Evolutionary conservation across 345 rosid genomes (phyloP).

Genomic region (Euphorbia pulcherrima): DNA sequence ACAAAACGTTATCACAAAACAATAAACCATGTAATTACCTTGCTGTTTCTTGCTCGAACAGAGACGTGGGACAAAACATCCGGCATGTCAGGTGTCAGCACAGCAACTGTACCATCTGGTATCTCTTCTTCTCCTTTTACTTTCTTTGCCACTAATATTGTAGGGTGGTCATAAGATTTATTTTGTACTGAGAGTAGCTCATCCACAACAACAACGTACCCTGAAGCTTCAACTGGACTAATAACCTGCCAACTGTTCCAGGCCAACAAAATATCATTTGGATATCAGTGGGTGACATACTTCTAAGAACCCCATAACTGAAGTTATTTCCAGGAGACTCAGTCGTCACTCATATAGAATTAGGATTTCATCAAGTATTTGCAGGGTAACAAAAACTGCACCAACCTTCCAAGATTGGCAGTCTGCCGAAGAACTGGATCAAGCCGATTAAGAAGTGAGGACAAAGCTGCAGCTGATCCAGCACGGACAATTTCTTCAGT

Average conservation of each 20-base stretch:
- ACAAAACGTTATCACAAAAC: conserved; percentile 14
- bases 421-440: conserved; percentile 94
- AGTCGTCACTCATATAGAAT: background rate
- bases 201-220: conserved; percentile 76
- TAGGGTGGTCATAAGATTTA: conserved; percentile 68
- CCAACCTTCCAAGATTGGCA: conserved; percentile 94
- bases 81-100: conserved; percentile 97
- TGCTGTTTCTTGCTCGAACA: conserved; percentile 97
- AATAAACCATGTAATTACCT: conserved; percentile 44
- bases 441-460: conserved; percentile 78
- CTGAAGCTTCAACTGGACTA: conserved; percentile 85
- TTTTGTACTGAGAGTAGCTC: conserved; percentile 85
- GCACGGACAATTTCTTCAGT: conserved; percentile 96
- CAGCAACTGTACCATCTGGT: conserved; percentile 95
- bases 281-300: conserved; percentile 18
- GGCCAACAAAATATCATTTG: conserved; percentile 27
- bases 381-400: conserved; percentile 6
- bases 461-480: conserved; percentile 93
- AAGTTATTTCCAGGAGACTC: conserved; percentile 1
- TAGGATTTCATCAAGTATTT: background rate
- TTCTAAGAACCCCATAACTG: conserved; percentile 2
- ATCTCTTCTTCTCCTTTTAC: conserved; percentile 99
- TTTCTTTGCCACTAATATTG: conserved; percentile 80
- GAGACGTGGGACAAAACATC: conserved; percentile 99
- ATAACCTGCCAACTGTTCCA: conserved; percentile 96